Base-by-base conservation (phyloP, 257 asterid species). In the Capsicum pubescens region DNA sequence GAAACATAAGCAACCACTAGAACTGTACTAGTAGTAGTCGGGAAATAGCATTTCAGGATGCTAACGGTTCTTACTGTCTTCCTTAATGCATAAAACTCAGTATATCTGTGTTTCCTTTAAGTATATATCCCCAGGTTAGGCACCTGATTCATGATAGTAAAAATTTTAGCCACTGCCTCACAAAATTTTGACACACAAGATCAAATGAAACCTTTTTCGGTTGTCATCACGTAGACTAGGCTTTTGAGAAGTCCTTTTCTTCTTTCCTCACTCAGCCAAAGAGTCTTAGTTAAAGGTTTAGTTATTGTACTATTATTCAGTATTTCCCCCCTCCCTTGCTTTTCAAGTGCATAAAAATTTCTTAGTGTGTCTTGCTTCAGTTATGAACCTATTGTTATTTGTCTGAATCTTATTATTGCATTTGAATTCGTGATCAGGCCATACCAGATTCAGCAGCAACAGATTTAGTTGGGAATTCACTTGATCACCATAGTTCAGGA, bases 401-500 rank as follows among this genome's bases (percentile, higher is more conserved):
- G 48, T 14, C 10, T 26, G 50, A 76, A 77, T 54, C 64, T 77
- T 77, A 50, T 48, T 68, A 4, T 79, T 79, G 60, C 52, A 35
- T 85, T 19, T 64, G 69, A 26, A 54, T 14, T 50, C 66, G 36
- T 21, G 35, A 87, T 79, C 86, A 94, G 97, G 93, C 83, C 63
- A 87, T 87, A 44, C 88, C 86, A 81, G 81, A 82, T 84, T 87
- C 82, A 48, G 83, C 79, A 57, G 86, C 42, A 39, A 39, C 84
- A 64, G 66, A 76, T 12, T 72, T 87, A 56, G 87, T 79, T 66
- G 91, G 89, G 63, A 89, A 84, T 66, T 84, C 88, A 13, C 88
- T 84, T 52, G 92, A 91, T 87, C 92, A 87, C 87, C 90, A 66
- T 74, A 96, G 98, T 85, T 98, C 99, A 9, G 99, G 95, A 89